These are phyloP conservation scores for Mycena latifolia DNA, from an alignment of 768 basidiomycete species.

Conservation along the genomic window DNA sequence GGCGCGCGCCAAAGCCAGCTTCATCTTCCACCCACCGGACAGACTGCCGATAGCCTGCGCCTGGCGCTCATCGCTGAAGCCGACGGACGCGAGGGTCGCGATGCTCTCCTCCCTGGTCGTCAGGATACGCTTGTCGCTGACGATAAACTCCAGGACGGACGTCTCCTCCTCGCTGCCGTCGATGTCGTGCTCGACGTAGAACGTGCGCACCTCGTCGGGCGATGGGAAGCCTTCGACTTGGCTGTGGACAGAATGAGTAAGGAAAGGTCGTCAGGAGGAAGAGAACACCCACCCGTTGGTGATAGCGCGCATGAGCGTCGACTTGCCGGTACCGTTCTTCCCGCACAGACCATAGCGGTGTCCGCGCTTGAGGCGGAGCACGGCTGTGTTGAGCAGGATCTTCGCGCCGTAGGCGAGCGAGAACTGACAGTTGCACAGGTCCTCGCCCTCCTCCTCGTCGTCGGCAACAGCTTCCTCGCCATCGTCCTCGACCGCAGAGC, in stretches of 20 bases:
- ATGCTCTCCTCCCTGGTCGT: constrained; percentile 78
- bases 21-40: constrained; percentile 99
- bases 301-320: constrained; percentile 93
- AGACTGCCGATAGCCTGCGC: constrained; percentile 86
- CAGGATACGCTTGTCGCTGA: constrained; percentile 85
- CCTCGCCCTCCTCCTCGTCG: constrained; percentile 98
- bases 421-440: constrained; percentile 99
- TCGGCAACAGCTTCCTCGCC: constrained; percentile 78
- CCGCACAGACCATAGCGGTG: constrained; percentile 99
- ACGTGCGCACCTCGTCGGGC: constrained; percentile 96
- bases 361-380: constrained; percentile 96
- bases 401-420: constrained; percentile 99
- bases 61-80: constrained; percentile 92
- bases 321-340: constrained; percentile 99
- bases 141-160: constrained; percentile 90
- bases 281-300: constrained; percentile 72
- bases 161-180: constrained; percentile 95
- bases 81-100: constrained; percentile 89
- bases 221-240: constrained; percentile 99
- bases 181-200: constrained; percentile 99
- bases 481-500: constrained; percentile 83
- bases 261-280: constrained; percentile 17
- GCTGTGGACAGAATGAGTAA: constrained; percentile 42
- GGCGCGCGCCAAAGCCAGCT: constrained; percentile 95
- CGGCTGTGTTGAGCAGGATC: constrained; percentile 96